These are phyloP conservation scores for Cladophialophora carrionii DNA, from an alignment of 2,329 filamentous ascomycete genomes.

Conservation along the genomic window DNA sequence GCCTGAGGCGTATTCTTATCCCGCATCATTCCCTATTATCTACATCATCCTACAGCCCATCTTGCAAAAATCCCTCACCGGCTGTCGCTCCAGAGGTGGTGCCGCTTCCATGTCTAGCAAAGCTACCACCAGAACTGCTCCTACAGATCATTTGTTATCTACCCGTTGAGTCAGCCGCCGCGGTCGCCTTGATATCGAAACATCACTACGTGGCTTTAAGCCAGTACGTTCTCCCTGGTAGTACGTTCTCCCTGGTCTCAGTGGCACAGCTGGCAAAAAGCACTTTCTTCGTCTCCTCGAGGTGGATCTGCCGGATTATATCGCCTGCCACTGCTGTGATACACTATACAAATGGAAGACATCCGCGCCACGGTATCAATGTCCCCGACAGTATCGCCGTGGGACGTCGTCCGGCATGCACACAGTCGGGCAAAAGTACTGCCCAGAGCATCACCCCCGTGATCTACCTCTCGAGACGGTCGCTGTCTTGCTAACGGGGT, in stretches of 20 bases:
- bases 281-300: constrained; percentile 24
- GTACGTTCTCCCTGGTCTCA: constrained; percentile 7
- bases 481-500: constrained; percentile 19
- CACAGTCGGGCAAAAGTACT: background rate
- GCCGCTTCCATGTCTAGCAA: constrained; percentile 4
- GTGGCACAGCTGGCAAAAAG: constrained; percentile 5
- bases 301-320: constrained; percentile 20
- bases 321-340: constrained; percentile 20
- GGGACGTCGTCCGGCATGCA: background rate
- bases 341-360: constrained; percentile 15
- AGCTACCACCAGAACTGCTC: constrained; percentile 17
- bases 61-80: constrained; percentile 2
- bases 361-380: background rate
- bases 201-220: constrained; percentile 17
- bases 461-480: constrained; percentile 4
- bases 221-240: background rate
- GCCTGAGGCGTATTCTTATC: constrained; percentile 8
- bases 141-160: constrained; percentile 19
- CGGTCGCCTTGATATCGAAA: constrained; percentile 18
- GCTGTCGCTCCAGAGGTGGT: constrained; percentile 4
- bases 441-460: constrained; percentile 7
- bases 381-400: background rate
- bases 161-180: constrained; percentile 16
- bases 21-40: constrained; percentile 8
- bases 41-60: constrained; percentile 1